These are phyloP conservation scores for Boletus rubroflammeus DNA, from an alignment of 768 basidiomycete species.

Conservation along the genomic window DNA sequence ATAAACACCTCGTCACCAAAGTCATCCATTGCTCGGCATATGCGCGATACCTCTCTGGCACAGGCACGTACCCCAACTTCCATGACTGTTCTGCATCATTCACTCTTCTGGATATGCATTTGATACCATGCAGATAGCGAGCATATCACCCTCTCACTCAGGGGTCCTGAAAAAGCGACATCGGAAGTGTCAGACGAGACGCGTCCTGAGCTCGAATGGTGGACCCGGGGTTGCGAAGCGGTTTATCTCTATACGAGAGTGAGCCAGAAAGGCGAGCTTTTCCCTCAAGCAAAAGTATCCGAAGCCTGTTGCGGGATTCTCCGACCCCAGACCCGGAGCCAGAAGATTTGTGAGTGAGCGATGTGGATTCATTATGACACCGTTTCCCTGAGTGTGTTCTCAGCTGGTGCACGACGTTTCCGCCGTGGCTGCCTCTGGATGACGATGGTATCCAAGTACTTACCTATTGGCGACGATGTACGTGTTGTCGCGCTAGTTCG, in stretches of 20 bases:
- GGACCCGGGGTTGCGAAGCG: background rate
- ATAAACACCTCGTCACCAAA: background rate
- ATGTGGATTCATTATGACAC: background rate
- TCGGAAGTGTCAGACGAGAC: background rate
- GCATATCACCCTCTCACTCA: background rate
- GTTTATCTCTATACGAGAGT: background rate
- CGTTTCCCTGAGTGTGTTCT: background rate
- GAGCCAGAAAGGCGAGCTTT: background rate
- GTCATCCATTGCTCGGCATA: background rate
- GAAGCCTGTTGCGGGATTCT: background rate
- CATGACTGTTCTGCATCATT: background rate
- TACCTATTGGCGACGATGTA: background rate
- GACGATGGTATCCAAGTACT: background rate
- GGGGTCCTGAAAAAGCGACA: background rate
- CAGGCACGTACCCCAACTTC: background rate
- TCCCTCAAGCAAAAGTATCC: background rate
- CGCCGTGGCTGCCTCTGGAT: background rate
- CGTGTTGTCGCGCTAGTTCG: background rate
- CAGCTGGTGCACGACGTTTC: background rate
- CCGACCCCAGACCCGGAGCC: background rate
- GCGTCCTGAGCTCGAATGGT: background rate
- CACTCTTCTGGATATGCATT: background rate
- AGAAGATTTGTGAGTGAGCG: background rate
- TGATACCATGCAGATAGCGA: background rate
- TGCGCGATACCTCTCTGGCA: background rate